phyloP scores from a whole-genome alignment of 2,329 filamentous ascomycete species.

The Colletotrichum abscissum region DNA sequence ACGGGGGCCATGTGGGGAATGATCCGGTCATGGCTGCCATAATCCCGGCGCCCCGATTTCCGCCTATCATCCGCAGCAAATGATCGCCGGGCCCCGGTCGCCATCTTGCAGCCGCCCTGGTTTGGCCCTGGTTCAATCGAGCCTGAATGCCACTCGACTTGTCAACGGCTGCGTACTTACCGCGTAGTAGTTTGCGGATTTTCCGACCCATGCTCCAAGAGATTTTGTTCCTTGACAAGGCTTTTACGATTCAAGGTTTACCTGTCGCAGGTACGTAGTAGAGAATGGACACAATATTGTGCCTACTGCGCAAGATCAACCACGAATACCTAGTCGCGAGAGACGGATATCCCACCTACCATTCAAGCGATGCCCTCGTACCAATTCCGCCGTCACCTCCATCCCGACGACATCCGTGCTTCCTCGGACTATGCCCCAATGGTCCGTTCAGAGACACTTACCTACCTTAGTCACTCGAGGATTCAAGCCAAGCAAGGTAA shows the following conservation, averaged over 20 bases:
- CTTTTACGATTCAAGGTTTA: neutral
- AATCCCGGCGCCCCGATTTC: constrained; percentile 4
- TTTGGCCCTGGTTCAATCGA: neutral
- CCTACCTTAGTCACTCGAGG: neutral
- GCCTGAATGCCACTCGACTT: neutral
- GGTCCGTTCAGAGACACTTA: neutral
- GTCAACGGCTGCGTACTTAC: neutral
- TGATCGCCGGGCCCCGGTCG: constrained; percentile 7
- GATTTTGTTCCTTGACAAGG: neutral
- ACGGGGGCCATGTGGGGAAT: constrained; percentile 11
- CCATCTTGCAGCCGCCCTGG: constrained; percentile 10
- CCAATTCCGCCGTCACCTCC: neutral
- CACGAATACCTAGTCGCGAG: neutral
- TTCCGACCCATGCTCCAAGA: neutral
- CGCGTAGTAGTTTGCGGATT: neutral
- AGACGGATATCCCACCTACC: neutral
- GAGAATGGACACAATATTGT: neutral
- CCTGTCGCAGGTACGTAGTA: neutral
- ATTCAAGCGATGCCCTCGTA: constrained; percentile 21
- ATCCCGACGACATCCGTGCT: neutral
- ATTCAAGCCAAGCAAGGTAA: neutral
- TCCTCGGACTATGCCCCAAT: neutral
- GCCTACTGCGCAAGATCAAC: neutral
- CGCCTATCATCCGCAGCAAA: neutral
- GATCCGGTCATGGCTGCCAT: constrained; percentile 19